phyloP scores from a whole-genome alignment of 2,329 filamentous ascomycete species.

The Colletotrichum sp. region DNA sequence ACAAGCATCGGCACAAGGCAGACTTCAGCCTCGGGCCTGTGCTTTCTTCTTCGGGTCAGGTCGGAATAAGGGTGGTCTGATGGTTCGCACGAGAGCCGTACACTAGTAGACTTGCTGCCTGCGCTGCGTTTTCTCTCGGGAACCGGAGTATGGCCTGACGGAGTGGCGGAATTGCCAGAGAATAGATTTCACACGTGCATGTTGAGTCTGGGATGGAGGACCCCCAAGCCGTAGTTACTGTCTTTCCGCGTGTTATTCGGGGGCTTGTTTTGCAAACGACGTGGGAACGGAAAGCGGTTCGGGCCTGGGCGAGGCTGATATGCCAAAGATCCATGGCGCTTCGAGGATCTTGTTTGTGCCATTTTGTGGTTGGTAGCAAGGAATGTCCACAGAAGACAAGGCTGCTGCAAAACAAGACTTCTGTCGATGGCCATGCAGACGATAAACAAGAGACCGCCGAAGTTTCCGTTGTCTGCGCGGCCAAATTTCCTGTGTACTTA shows the following conservation, averaged over 20 bases:
- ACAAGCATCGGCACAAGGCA: neutral
- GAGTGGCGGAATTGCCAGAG: neutral
- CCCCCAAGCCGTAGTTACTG: neutral
- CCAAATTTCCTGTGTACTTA: too few relatives aligned
- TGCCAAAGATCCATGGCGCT: neutral
- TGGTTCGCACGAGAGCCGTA: neutral
- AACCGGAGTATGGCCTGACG: neutral
- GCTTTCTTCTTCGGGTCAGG: neutral
- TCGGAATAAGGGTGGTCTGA: neutral
- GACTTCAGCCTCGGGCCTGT: conserved; percentile 1
- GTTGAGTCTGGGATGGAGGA: neutral
- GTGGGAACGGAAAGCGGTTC: neutral
- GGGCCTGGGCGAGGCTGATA: neutral
- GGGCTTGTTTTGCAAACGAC: neutral
- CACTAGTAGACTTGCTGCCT: neutral
- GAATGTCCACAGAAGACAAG: neutral
- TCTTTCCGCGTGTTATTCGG: neutral
- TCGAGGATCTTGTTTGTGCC: neutral
- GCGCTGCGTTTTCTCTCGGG: neutral
- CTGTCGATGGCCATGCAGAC: neutral
- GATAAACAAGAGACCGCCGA: neutral
- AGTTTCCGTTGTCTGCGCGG: too few relatives aligned
- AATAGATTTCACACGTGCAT: neutral
- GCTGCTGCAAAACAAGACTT: neutral
- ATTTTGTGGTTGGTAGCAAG: neutral